Conservation (phyloP, 108 stramenopile genomes). For the Nannochloropsis granulata region DNA sequence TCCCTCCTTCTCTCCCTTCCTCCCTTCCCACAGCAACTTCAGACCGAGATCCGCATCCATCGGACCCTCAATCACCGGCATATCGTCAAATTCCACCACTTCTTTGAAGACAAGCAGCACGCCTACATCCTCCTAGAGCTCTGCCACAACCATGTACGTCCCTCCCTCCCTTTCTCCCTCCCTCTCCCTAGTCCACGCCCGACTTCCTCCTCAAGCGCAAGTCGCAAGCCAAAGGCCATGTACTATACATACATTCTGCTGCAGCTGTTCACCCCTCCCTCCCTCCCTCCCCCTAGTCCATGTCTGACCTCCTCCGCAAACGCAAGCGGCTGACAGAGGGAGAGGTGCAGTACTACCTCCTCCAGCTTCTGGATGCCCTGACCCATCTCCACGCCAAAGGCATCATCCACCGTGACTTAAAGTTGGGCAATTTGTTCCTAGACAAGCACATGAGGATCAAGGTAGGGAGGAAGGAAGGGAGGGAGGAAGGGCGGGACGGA, state of each 20-base stretch:
- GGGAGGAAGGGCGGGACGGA: not conserved
- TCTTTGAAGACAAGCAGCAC: conserved; percentile 86
- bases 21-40: conserved; percentile 54
- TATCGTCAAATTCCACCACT: conserved; percentile 88
- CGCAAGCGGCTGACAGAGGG: conserved; percentile 45
- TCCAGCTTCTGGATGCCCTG: conserved; percentile 17
- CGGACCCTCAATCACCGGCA: conserved; percentile 72
- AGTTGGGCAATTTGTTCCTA: conserved; percentile 94
- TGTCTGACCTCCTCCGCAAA: conserved; percentile 83
- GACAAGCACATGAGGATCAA: conserved; percentile 38
- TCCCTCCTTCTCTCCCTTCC: not conserved
- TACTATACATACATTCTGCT: not conserved
- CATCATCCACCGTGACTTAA: conserved; percentile 40
- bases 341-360: conserved; percentile 13
- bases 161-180: not conserved
- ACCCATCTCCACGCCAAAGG: conserved; percentile 10
- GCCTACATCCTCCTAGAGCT: conserved; percentile 96
- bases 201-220: not conserved
- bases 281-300: conserved; percentile 37
- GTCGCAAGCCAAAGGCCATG: not conserved
- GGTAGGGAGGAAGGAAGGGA: not conserved
- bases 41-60: conserved; percentile 96
- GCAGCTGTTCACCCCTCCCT: not conserved
- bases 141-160: conserved; percentile 61
- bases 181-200: not conserved